phyloP scores from a whole-genome alignment of 169 alveolate genomes.

The Plasmodium chabaudi region DNA sequence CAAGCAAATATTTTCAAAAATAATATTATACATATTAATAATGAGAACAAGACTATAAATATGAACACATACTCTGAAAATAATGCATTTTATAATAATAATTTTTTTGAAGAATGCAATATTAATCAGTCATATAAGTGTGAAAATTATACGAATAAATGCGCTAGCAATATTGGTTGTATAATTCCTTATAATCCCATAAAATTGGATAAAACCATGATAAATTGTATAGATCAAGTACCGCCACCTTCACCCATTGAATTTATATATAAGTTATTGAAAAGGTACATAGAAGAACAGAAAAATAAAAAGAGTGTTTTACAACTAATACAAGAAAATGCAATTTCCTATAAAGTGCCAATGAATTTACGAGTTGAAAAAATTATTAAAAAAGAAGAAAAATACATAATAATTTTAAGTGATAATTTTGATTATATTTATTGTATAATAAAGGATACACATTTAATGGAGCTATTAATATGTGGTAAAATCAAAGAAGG shows the following conservation, averaged over 20 bases:
- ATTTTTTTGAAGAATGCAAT: too few species aligned
- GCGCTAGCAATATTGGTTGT: neutral
- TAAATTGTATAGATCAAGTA: constrained; percentile 28
- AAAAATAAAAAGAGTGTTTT: constrained; percentile 56
- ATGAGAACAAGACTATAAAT: neutral
- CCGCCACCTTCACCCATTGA: constrained; percentile 69
- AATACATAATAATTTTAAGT: constrained; percentile 53
- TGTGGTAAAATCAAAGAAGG: constrained; percentile 48
- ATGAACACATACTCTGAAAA: neutral
- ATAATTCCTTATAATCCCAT: neutral
- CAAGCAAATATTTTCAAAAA: too few species aligned
- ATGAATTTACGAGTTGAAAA: constrained; percentile 64
- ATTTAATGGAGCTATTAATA: constrained; percentile 32
- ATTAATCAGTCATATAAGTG: too few species aligned
- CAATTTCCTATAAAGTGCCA: constrained; percentile 22
- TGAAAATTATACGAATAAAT: too few species aligned
- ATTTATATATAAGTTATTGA: constrained; percentile 53
- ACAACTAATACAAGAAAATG: constrained; percentile 49
- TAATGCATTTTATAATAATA: neutral
- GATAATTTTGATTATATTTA: constrained; percentile 68
- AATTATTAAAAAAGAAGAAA: constrained; percentile 13
- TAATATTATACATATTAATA: neutral
- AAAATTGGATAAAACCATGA: constrained; percentile 2
- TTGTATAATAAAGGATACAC: constrained; percentile 33
- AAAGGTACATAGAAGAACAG: constrained; percentile 56